These are phyloP conservation scores for Phytophthora chlamydospora DNA, from an alignment of 352 stramenopile species.

Conservation along the genomic window DNA sequence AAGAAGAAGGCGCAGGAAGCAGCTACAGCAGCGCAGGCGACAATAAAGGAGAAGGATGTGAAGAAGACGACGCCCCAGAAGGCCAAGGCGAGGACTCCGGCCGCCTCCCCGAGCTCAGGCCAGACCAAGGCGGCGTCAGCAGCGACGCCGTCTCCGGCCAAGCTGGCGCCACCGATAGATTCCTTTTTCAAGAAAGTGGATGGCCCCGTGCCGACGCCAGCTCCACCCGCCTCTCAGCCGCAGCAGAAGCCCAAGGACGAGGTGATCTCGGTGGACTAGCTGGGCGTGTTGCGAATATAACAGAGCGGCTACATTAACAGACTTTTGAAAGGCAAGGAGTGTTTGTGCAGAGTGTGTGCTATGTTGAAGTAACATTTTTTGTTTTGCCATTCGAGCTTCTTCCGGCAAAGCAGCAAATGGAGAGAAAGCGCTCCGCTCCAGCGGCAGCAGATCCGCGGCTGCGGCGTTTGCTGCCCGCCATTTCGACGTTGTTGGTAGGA, in stretches of 20 bases:
- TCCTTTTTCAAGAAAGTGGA: slow-evolving; percentile 41
- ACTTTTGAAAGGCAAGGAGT: no score
- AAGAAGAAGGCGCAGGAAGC: slow-evolving; percentile 21
- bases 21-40: neutral
- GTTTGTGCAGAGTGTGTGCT: no score
- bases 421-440: no score
- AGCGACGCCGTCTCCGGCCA: slow-evolving; percentile 22
- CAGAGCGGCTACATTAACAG: neutral
- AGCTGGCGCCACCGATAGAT: slow-evolving; percentile 34
- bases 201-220: slow-evolving; percentile 3
- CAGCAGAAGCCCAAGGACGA: slow-evolving; percentile 25
- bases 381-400: no score
- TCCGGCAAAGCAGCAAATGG: no score
- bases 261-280: slow-evolving; percentile 35
- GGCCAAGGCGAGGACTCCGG: slow-evolving; percentile 5
- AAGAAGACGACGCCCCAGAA: slow-evolving; percentile 8
- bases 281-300: slow-evolving; percentile 18
- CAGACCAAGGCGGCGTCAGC: slow-evolving; percentile 3
- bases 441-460: no score
- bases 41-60: slow-evolving; percentile 8
- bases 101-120: neutral
- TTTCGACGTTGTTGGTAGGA: no score
- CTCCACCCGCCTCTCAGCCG: slow-evolving; percentile 3
- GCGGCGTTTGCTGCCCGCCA: no score
- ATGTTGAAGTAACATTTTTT: no score